phyloP scores from a whole-genome alignment of 129 eudicot species.

The Ambrosia trifida region DNA sequence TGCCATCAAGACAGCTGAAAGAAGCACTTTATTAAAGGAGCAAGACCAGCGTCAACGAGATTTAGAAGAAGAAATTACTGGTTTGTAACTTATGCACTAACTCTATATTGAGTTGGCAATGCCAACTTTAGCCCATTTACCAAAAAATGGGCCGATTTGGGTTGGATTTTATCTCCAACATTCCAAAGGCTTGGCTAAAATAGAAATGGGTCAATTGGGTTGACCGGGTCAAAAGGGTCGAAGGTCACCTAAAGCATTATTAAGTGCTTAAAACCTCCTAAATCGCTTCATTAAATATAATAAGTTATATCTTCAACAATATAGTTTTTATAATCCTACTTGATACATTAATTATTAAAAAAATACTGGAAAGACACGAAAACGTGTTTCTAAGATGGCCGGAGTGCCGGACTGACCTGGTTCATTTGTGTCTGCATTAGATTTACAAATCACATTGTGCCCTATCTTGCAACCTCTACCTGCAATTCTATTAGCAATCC shows the following conservation, averaged over 20 bases:
- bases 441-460: neutral
- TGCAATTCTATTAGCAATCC: conserved; percentile 3
- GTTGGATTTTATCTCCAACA: neutral
- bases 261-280: neutral
- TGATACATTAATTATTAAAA: neutral
- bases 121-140: neutral
- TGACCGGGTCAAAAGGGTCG: neutral
- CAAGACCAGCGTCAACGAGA: conserved; percentile 42
- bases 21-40: conserved; percentile 57
- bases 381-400: neutral
- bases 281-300: neutral
- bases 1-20: conserved; percentile 57
- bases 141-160: too few species aligned
- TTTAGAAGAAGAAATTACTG: conserved; percentile 69
- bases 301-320: too few species aligned
- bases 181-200: neutral
- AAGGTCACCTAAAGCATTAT: neutral
- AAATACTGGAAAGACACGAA: neutral
- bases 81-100: conserved; percentile 38
- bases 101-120: neutral
- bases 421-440: neutral
- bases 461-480: neutral
- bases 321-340: neutral
- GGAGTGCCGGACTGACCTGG: neutral
- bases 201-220: neutral